Percentiles rank a stretch among this genome's conserved stretches.
phyloP scores from a whole-genome alignment of 768 basidiomycete genomes.

The Naganishia antarctica region DNA sequence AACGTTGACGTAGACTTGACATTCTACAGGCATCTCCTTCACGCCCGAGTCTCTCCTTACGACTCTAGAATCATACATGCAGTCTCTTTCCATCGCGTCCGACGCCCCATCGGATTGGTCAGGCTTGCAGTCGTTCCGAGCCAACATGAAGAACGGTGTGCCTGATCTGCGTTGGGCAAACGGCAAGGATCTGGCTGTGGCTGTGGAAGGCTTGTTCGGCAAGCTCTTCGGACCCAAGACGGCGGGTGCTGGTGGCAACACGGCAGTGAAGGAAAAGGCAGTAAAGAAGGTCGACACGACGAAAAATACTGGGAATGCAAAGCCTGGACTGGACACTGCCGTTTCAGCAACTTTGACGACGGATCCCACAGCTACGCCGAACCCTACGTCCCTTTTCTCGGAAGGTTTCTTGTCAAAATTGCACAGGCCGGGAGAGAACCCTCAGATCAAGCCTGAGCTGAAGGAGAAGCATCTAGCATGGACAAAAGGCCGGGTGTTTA shows the following conservation, averaged over 20 bases:
- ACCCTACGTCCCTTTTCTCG: slow-evolving; percentile 66
- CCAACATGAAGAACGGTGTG: slow-evolving; percentile 37
- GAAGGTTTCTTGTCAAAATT: slow-evolving; percentile 90
- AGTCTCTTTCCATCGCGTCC: slow-evolving; percentile 49
- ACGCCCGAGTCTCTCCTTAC: slow-evolving; percentile 61
- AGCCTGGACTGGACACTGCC: slow-evolving; percentile 13
- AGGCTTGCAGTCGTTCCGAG: slow-evolving; percentile 58
- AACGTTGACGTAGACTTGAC: too few relatives aligned
- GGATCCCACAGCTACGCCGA: slow-evolving; percentile 49
- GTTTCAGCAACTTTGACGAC: slow-evolving; percentile 30
- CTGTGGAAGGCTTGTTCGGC: slow-evolving; percentile 44
- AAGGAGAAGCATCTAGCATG: slow-evolving; percentile 73
- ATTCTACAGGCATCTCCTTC: slow-evolving; percentile 68
- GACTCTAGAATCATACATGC: slow-evolving; percentile 59
- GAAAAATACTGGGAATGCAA: slow-evolving; percentile 22
- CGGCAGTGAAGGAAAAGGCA: slow-evolving; percentile 29
- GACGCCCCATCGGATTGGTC: slow-evolving; percentile 64
- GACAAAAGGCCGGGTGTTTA: slow-evolving; percentile 80
- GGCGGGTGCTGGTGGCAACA: slow-evolving; percentile 27
- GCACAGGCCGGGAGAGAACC: slow-evolving; percentile 89
- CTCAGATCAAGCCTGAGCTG: slow-evolving; percentile 71
- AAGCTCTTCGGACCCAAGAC: slow-evolving; percentile 41
- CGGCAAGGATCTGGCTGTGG: slow-evolving; percentile 41
- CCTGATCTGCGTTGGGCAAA: slow-evolving; percentile 48
- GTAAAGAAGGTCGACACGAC: slow-evolving; percentile 31